Evolutionary conservation across 2,329 filamentous ascomycete genomes (phyloP).

Genomic region (Claviceps cyperi): DNA sequence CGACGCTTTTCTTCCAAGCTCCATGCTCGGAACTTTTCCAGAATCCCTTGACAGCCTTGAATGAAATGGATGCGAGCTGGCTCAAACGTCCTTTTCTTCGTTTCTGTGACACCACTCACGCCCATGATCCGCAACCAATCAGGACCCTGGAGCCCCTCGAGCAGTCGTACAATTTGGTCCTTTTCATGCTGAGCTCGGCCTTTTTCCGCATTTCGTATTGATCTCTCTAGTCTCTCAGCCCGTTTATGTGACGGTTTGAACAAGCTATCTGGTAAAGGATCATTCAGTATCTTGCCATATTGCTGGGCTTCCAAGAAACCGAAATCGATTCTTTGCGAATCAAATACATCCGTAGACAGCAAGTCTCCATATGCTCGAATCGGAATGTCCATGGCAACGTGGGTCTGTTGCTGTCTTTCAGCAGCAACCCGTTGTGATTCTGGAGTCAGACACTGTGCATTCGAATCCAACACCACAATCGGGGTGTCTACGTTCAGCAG

Average conservation of each 20-base stretch:
- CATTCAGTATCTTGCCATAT: constrained; percentile 28
- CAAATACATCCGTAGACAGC: constrained; percentile 40
- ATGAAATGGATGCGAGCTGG: constrained; percentile 77
- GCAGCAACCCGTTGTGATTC: constrained; percentile 2
- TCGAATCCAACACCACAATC: constrained; percentile 52
- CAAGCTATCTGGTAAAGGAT: constrained; percentile 41
- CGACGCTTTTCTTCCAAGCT: constrained; percentile 77
- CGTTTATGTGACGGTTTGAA: constrained; percentile 42
- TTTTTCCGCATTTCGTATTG: constrained; percentile 49
- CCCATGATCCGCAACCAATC: constrained; percentile 93
- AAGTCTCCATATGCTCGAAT: constrained; percentile 40
- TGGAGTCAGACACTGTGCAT: constrained; percentile 16
- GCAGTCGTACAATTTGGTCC: constrained; percentile 47
- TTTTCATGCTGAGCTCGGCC: constrained; percentile 52
- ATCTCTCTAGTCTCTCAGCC: constrained; percentile 45
- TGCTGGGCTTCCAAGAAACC: constrained; percentile 34
- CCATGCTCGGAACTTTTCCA: constrained; percentile 82
- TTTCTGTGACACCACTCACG: constrained; percentile 71
- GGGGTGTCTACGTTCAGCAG: constrained; percentile 57
- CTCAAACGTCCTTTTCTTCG: constrained; percentile 75
- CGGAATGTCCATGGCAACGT: constrained; percentile 10
- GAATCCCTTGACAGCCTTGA: constrained; percentile 61
- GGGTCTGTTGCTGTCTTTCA: not conserved
- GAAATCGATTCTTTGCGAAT: constrained; percentile 43
- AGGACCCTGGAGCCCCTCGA: constrained; percentile 75